These are phyloP conservation scores for Phytophthora podocarpi DNA, from an alignment of 352 stramenopile species.

Conservation along the genomic window DNA sequence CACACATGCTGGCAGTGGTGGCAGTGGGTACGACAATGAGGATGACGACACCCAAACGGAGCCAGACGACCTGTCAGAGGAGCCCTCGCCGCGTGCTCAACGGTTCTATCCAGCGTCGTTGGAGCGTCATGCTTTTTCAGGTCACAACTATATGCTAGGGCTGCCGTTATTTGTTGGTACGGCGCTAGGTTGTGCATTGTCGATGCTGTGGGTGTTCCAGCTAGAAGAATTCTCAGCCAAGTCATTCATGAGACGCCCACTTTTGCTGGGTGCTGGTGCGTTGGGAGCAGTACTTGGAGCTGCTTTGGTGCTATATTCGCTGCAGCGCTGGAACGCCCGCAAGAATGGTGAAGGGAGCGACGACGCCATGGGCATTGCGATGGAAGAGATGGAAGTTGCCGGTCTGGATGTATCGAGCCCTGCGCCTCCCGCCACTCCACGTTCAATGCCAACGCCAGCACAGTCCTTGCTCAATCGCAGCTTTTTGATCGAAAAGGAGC, in stretches of 20 bases:
- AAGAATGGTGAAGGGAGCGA: slow-evolving; percentile 20
- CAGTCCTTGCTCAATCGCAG: slow-evolving; percentile 35
- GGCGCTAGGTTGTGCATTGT: slow-evolving; percentile 29
- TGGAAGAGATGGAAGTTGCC: slow-evolving; percentile 49
- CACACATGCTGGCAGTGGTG: slow-evolving; percentile 28
- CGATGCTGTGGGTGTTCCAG: slow-evolving; percentile 37
- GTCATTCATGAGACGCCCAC: slow-evolving; percentile 46
- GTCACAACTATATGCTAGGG: slow-evolving; percentile 36
- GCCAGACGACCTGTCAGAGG: slow-evolving; percentile 34
- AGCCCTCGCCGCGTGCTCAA: slow-evolving; percentile 36
- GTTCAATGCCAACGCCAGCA: slow-evolving; percentile 31
- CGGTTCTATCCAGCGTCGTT: slow-evolving; percentile 43
- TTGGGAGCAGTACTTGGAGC: slow-evolving; percentile 38
- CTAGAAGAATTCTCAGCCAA: slow-evolving; percentile 30
- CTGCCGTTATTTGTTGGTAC: slow-evolving; percentile 45
- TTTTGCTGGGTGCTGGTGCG: slow-evolving; percentile 35
- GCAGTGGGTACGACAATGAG: slow-evolving; percentile 19
- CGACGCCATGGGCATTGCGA: slow-evolving; percentile 28
- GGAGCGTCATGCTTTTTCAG: slow-evolving; percentile 36
- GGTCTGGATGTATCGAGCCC: slow-evolving; percentile 38
- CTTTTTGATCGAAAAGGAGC: slow-evolving; percentile 46
- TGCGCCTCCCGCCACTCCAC: slow-evolving; percentile 41
- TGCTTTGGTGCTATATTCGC: slow-evolving; percentile 23
- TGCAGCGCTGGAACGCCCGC: slow-evolving; percentile 5
- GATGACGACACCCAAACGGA: slow-evolving; percentile 43